Conservation (phyloP, 2,329 filamentous ascomycete genomes). For the Lachnellula subtilissima region DNA sequence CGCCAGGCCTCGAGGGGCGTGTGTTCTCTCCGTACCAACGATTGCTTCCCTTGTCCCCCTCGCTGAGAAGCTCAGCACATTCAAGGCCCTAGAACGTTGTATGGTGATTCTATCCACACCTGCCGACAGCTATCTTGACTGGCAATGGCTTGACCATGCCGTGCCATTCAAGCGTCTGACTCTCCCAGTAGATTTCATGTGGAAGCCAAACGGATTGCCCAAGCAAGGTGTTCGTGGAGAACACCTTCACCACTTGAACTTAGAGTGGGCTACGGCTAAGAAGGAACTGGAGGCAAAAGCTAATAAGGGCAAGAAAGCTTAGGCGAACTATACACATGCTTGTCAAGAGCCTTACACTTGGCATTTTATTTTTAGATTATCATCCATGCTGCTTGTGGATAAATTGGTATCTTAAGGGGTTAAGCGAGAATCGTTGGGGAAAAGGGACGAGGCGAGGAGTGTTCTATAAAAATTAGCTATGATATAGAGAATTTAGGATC, state of each 20-base stretch:
- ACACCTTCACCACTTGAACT: neutral
- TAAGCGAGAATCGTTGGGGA: too few relatives aligned
- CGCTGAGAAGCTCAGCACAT: neutral
- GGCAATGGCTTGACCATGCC: neutral
- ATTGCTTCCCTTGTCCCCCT: neutral
- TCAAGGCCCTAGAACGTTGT: neutral
- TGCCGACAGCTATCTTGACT: neutral
- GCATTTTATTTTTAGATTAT: too few relatives aligned
- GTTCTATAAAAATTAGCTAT: too few relatives aligned
- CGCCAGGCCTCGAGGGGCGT: neutral
- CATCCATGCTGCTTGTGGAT: too few relatives aligned
- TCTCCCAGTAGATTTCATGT: too few relatives aligned
- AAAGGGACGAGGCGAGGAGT: too few relatives aligned
- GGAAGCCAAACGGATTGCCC: too few relatives aligned
- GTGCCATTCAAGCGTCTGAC: neutral
- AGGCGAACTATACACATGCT: too few relatives aligned
- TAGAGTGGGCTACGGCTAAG: neutral
- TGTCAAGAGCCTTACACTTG: too few relatives aligned
- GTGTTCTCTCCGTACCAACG: neutral
- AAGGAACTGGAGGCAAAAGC: neutral
- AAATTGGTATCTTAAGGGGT: too few relatives aligned
- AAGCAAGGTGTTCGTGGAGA: neutral
- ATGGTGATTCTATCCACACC: neutral
- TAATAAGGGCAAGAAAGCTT: too few relatives aligned
- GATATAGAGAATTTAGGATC: too few relatives aligned